Evolutionary conservation across 2,329 filamentous ascomycete genomes (phyloP).

Genomic region (Spiromastix sp.): DNA sequence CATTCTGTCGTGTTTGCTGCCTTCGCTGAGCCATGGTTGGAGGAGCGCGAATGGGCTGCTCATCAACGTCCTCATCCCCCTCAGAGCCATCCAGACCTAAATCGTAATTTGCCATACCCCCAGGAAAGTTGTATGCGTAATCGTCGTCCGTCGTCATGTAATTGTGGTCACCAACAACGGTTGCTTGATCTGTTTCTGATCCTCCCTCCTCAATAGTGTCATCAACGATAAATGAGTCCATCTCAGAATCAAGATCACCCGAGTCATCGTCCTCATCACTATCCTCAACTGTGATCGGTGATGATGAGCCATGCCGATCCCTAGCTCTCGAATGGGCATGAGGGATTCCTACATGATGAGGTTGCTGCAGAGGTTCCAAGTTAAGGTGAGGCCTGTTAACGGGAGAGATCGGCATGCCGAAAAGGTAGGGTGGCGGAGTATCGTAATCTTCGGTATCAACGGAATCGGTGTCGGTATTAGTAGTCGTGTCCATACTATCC

Average conservation of each 20-base stretch:
- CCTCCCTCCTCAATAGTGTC: constrained; percentile 9
- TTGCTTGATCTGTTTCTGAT: constrained; percentile 3
- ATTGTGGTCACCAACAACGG: constrained; percentile 3
- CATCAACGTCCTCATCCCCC: constrained; percentile 12
- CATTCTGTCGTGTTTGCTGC: not conserved
- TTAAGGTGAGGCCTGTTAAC: no score
- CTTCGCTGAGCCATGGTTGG: constrained; percentile 14
- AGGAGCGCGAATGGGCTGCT: constrained; percentile 16
- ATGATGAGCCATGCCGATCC: no score
- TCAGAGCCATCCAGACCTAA: no score
- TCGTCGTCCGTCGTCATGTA: constrained; percentile 7
- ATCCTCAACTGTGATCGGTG: no score
- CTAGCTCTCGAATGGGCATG: no score
- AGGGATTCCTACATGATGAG: no score
- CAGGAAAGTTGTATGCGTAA: constrained; percentile 8
- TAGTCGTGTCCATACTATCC: constrained; percentile 21
- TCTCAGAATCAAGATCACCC: constrained; percentile 11
- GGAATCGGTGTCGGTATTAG: no score
- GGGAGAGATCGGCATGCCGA: no score
- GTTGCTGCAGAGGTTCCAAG: no score
- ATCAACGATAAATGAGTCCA: constrained; percentile 14
- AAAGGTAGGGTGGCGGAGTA: no score
- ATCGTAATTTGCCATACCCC: no score
- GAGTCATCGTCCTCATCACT: constrained; percentile 10
- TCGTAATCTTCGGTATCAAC: constrained; percentile 14